These are phyloP conservation scores for Gleditsia sinensis DNA, from an alignment of 306 rosid species.

Conservation along the genomic window DNA sequence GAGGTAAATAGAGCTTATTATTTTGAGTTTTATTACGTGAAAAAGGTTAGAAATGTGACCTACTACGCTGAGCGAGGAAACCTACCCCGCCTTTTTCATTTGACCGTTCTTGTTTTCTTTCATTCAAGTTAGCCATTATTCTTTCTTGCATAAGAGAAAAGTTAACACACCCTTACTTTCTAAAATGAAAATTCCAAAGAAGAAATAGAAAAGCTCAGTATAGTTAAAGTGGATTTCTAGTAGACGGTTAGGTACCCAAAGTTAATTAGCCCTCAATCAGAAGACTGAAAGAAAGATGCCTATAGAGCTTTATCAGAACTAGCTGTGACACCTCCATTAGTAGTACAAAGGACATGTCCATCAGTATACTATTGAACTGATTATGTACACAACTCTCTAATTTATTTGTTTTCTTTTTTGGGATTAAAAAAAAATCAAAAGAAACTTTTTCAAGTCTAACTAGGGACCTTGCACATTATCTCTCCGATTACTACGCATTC, in stretches of 20 bases:
- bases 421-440: background rate
- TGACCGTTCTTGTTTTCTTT: background rate
- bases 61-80: constrained; percentile 19
- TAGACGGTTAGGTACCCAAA: background rate
- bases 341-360: background rate
- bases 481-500: background rate
- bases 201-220: background rate
- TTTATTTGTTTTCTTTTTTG: background rate
- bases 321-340: background rate
- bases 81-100: background rate
- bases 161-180: too few relatives aligned
- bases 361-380: background rate
- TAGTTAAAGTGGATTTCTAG: constrained; percentile 17
- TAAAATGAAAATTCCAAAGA: background rate
- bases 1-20: too few relatives aligned
- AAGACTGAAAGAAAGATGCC: background rate
- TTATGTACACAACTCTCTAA: background rate
- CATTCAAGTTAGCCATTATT: background rate
- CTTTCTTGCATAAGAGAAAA: too few relatives aligned
- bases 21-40: constrained; percentile 8
- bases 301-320: background rate
- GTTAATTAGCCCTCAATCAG: background rate
- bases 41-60: constrained; percentile 38
- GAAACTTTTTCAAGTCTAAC: background rate
- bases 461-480: background rate